Evolutionary conservation across 495 filamentous ascomycete species (phyloP).

Genomic region (Aspergillus affinis): DNA sequence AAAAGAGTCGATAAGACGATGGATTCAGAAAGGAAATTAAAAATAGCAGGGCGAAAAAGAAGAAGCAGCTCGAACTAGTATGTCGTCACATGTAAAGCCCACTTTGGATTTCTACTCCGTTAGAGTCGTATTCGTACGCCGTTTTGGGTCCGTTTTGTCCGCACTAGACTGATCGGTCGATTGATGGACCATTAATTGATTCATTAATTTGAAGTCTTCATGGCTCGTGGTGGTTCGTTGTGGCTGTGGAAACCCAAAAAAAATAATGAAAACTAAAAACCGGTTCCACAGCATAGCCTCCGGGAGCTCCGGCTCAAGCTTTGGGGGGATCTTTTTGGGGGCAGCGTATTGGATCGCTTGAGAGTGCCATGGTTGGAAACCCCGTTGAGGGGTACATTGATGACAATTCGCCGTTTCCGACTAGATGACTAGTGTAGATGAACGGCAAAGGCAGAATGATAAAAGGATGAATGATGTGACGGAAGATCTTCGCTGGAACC

Average conservation of each 20-base stretch:
- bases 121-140: background rate
- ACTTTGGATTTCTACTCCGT: background rate
- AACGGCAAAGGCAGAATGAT: background rate
- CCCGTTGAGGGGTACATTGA: background rate
- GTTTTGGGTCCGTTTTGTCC: background rate
- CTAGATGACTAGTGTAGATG: background rate
- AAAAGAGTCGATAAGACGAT: background rate
- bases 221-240: background rate
- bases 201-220: constrained; percentile 1
- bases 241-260: constrained; percentile 8
- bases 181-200: background rate
- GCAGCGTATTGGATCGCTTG: constrained; percentile 1
- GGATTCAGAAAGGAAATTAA: constrained; percentile 1
- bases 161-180: background rate
- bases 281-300: constrained; percentile 44
- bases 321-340: constrained; percentile 1
- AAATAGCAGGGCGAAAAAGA: background rate
- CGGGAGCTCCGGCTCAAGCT: constrained; percentile 30
- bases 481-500: background rate
- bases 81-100: background rate
- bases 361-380: background rate
- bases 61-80: background rate
- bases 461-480: background rate
- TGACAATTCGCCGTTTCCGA: background rate
- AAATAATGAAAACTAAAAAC: constrained; percentile 21